A percentile compares a stretch with the other conserved stretches of the same genome.
phyloP scores from a whole-genome alignment of 768 basidiomycete species.

The Suillus variegatus region DNA sequence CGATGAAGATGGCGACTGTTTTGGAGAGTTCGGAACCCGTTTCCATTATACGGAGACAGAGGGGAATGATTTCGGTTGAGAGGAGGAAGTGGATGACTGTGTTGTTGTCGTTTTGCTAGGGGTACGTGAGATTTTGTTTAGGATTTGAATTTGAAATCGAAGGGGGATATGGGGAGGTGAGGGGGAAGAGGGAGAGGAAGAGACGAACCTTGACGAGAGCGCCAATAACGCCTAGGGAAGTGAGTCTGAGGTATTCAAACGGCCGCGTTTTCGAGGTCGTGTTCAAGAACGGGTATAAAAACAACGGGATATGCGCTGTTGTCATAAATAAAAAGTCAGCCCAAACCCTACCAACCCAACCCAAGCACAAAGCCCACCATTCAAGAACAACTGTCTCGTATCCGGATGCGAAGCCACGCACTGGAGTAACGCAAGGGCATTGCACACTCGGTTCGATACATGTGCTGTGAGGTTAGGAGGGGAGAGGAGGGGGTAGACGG shows the following conservation, averaged over 20 bases:
- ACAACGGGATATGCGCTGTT: constrained; percentile 91
- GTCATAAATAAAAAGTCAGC: constrained; percentile 3
- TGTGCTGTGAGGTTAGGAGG: constrained; percentile 97
- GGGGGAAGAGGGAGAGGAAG: background rate
- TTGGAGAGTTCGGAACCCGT: constrained; percentile 98
- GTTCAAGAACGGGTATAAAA: constrained; percentile 96
- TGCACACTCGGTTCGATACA: constrained; percentile 98
- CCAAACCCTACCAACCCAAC: background rate
- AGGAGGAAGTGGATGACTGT: constrained; percentile 99
- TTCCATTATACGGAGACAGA: constrained; percentile 99
- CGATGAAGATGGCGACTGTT: constrained; percentile 99
- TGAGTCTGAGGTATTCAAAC: constrained; percentile 98
- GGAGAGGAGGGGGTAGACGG: constrained; percentile 93
- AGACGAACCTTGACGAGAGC: constrained; percentile 89
- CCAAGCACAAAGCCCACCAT: constrained; percentile 53
- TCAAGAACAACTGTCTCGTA: constrained; percentile 92
- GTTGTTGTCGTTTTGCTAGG: constrained; percentile 97
- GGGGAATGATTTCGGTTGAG: constrained; percentile 98
- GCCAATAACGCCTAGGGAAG: constrained; percentile 98
- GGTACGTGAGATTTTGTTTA: constrained; percentile 14
- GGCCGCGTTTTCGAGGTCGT: constrained; percentile 99
- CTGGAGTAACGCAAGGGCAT: constrained; percentile 95
- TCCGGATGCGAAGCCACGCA: constrained; percentile 98
- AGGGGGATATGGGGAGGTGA: background rate
- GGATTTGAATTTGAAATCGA: background rate